Evolutionary conservation across 2,329 filamentous ascomycete species (phyloP).

Genomic region (Polytolypa hystricis): DNA sequence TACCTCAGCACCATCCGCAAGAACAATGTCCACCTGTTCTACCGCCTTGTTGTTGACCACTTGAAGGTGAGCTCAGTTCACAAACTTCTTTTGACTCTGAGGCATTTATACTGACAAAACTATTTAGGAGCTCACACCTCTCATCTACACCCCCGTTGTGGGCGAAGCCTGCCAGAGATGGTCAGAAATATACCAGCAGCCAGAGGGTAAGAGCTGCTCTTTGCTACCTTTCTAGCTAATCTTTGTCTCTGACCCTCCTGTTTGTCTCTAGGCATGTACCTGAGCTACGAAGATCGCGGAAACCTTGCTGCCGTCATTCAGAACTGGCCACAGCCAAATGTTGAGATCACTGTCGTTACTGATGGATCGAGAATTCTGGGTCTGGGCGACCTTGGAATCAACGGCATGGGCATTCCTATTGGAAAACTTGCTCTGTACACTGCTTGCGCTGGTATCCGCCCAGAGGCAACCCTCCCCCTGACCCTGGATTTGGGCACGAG

Average conservation of each 20-base stretch:
- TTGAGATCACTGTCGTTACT: conserved; percentile 93
- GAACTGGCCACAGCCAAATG: conserved; percentile 84
- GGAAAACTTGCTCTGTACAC: conserved; percentile 95
- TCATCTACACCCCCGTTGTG: conserved; percentile 47
- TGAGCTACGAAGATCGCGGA: conserved; percentile 88
- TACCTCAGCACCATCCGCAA: conserved; percentile 40
- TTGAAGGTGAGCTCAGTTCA: conserved; percentile 25
- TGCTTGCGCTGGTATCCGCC: conserved; percentile 87
- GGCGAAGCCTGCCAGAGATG: conserved; percentile 95
- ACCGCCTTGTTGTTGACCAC: conserved; percentile 39
- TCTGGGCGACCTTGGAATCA: conserved; percentile 88
- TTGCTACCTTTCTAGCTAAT: conserved; percentile 2
- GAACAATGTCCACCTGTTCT: conserved; percentile 43
- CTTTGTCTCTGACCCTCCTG: conserved; percentile 1
- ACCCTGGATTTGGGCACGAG: conserved; percentile 53
- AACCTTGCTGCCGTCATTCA: conserved; percentile 77
- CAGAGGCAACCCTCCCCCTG: conserved; percentile 53
- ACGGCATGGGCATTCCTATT: conserved; percentile 95
- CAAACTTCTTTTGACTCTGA: background rate
- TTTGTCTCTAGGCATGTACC: conserved; percentile 64
- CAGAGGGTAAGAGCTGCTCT: conserved; percentile 52
- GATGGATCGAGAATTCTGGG: conserved; percentile 88
- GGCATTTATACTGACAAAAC: background rate
- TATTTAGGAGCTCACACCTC: conserved; percentile 34
- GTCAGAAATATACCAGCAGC: conserved; percentile 88